Base-by-base conservation (phyloP, 306 rosid genomes). In the Astragalus glycyphyllos region DNA sequence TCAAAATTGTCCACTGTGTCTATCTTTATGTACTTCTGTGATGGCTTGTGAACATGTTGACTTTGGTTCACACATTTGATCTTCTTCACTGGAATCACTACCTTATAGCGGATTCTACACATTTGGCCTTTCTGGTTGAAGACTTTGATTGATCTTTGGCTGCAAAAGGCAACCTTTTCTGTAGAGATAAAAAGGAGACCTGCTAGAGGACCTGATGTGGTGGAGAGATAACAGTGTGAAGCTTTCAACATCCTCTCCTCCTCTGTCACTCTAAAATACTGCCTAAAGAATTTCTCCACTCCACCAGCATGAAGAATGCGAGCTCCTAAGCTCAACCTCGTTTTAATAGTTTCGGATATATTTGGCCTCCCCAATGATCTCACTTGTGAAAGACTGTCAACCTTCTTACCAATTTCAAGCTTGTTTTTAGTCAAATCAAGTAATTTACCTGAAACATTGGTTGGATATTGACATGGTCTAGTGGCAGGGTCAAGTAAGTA, bases 191-290 rank as follows among this genome's bases (percentile, higher is more conserved):
- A 91, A 79, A 91, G 89, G 15, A 88, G 78, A 48, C 92, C 97
- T 7, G 89, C 86, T 50, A 91, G 81, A 42, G 97, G 97, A 13
- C 96, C 97, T 0, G 84, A 87, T 54, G 96, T 83, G 51, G 97
- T 91, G 11, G 91, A 91, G 26, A 91, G 76, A 84, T 75, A 82
- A 75, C 97, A 91, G 1, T 82, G 87, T 0, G 75, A 80, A 55
- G 76, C 87, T 66, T 82, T 87, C 78, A 78, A 20, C 9, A 89
- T 56, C 68, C 71, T 91, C 74, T 91, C 97, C 59, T 71, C 90
- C 49, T 84, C 80, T 16, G 13, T 62, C 12, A 70, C 73, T 35
- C 68, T 80, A 40, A 89, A 89, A 23, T 77, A 76, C 20, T 82
- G 73, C 78, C 73, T 80, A 45, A 87, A 85, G 20, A 83, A 71